Evolutionary conservation across 1,284 basidiomycete species (phyloP), one percentile per base, ranked within the genome.

Genomic region (Trametes versicolor): DNA sequence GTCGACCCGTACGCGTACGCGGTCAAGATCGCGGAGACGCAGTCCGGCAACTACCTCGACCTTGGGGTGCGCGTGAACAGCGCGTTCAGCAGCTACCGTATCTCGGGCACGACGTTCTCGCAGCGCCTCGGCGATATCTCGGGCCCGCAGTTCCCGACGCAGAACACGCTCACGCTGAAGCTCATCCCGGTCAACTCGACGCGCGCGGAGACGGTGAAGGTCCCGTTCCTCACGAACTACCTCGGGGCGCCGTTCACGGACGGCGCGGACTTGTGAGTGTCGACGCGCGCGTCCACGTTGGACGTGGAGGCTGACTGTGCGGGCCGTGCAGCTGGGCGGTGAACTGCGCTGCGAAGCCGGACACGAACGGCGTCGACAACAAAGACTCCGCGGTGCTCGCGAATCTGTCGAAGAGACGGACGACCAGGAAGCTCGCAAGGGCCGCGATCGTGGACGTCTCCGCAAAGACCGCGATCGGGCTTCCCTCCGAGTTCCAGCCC

Each of bases 51-150:
- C 73, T 89, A 85, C 71, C 76, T 90, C 37, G 87, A 89, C 70
- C 87, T 88, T 63, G 84, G 84, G 43, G 82, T 89, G 48, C 83
- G 87, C 58, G 85, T 89, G 41, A 90, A 90, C 76, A 87, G 85
- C 56, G 87, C 85, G 10, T 87, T 87, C 75, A 84, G 82, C 41
- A 86, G 85, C 71, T 89, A 90, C 72, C 77, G 86, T 10, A 84
- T 89, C 60, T 75, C 78, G 1, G 79, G 75, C 21, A 79, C 75
- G 0, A 73, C 67, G 32, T 87, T 83, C 69, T 86, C 85, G 32
- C 87, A 89, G 73, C 80, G 87, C n/a, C 71, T 90, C 58, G 88
- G 82, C 32, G 87, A 89, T 72, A 78, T 88, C 49, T 87, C 87
- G 45, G 86, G 87, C 1, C 84, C 86, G 7, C 73, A 76, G 17